Conservation (phyloP, 2,329 filamentous ascomycete species). For the Colletotrichum musicola region DNA sequence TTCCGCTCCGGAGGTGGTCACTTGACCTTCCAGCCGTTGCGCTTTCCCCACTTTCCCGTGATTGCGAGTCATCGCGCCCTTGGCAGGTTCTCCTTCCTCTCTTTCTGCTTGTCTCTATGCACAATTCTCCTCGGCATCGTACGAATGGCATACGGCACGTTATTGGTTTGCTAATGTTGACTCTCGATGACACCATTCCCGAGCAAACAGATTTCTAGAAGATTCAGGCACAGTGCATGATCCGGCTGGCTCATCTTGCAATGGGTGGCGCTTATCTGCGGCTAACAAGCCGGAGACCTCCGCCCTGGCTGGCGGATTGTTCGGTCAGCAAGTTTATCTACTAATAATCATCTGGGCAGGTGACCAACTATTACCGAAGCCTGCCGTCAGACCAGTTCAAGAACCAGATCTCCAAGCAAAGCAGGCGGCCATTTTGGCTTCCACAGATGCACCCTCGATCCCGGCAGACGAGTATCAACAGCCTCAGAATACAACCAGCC, state of each 20-base stretch:
- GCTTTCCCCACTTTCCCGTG: constrained; percentile 6
- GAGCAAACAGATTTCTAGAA: no score
- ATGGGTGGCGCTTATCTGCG: not conserved
- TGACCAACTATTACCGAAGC: not conserved
- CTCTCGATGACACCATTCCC: not conserved
- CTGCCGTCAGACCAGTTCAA: no score
- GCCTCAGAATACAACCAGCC: not conserved
- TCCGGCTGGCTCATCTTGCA: no score
- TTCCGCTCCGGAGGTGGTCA: constrained; percentile 18
- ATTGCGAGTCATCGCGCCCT: constrained; percentile 25
- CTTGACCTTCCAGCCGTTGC: constrained; percentile 24
- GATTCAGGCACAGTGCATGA: no score
- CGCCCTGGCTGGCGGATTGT: not conserved
- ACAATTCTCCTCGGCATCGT: no score
- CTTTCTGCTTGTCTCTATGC: no score
- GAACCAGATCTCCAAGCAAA: not conserved
- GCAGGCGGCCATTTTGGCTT: not conserved
- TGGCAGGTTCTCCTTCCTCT: no score
- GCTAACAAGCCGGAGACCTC: not conserved
- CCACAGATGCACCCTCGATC: not conserved
- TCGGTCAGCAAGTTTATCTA: not conserved
- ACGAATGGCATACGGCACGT: no score
- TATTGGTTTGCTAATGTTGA: not conserved
- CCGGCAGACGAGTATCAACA: not conserved
- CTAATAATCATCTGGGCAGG: not conserved